These are phyloP conservation scores for Torulaspora franciscae DNA, from an alignment of 805 yeast genomes.

Conservation along the genomic window DNA sequence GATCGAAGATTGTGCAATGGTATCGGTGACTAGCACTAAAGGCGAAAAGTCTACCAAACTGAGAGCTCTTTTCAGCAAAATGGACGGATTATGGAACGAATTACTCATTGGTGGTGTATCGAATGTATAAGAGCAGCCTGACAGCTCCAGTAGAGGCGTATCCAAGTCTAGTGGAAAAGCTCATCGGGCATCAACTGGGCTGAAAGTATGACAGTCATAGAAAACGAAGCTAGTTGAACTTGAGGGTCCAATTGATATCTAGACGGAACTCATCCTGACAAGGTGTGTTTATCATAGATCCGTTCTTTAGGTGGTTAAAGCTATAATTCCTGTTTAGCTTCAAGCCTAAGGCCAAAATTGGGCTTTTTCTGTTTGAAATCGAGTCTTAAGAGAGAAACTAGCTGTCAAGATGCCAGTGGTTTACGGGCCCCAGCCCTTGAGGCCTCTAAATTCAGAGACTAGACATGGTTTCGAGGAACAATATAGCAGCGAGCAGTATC, in stretches of 20 bases:
- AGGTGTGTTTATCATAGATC: neutral
- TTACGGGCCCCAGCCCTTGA: conserved; percentile 39
- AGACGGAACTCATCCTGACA: neutral
- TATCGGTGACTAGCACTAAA: conserved; percentile 63
- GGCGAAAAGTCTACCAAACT: conserved; percentile 71
- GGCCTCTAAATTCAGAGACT: conserved; percentile 50
- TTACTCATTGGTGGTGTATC: conserved; percentile 28
- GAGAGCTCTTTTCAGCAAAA: conserved; percentile 62
- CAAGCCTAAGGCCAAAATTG: neutral
- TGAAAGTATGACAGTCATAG: neutral
- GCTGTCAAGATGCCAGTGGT: conserved; percentile 22
- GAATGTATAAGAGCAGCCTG: neutral
- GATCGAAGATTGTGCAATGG: conserved; percentile 61
- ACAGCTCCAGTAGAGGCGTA: neutral
- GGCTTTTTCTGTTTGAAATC: neutral
- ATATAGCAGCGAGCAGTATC: conserved; percentile 44
- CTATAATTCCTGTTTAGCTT: too few species aligned
- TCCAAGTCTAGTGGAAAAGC: neutral
- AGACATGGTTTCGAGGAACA: conserved; percentile 69
- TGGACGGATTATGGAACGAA: conserved; percentile 42
- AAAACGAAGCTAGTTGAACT: neutral
- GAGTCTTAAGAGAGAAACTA: neutral
- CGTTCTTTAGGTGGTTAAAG: neutral
- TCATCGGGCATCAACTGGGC: conserved; percentile 4
- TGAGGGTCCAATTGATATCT: neutral